phyloP scores from a whole-genome alignment of 768 basidiomycete species.

The Galerina sulciceps region DNA sequence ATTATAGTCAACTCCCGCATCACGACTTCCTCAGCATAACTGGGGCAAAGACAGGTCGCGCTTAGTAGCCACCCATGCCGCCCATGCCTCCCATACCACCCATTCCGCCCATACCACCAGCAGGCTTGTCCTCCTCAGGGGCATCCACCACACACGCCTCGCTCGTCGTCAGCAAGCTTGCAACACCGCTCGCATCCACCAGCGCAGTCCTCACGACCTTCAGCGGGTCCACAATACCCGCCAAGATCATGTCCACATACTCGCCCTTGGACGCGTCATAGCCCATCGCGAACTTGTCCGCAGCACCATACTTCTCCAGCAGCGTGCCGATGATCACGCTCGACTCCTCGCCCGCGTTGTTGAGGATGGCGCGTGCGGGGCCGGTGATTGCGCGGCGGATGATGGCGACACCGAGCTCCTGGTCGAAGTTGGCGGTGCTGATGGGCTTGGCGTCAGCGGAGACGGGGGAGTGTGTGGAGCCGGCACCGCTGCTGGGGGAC shows the following conservation, averaged over 20 bases:
- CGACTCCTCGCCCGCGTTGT: conserved; percentile 94
- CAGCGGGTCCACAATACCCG: conserved; percentile 93
- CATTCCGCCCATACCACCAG: conserved; percentile 48
- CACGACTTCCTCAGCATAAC: too few relatives aligned
- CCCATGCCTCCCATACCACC: conserved; percentile 44
- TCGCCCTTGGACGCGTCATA: conserved; percentile 79
- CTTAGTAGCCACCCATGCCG: conserved; percentile 33
- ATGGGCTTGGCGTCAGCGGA: conserved; percentile 69
- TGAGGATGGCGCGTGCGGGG: conserved; percentile 87
- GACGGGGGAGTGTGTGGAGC: conserved; percentile 52
- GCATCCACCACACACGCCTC: conserved; percentile 93
- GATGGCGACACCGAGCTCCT: conserved; percentile 93
- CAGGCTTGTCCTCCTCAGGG: conserved; percentile 73
- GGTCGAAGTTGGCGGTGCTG: conserved; percentile 91
- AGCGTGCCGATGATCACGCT: conserved; percentile 92
- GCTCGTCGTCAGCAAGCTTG: conserved; percentile 89
- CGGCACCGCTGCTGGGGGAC: conserved; percentile 47
- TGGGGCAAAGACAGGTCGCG: not conserved
- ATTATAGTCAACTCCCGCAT: too few relatives aligned
- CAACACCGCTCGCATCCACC: conserved; percentile 93
- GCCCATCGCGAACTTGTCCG: conserved; percentile 69
- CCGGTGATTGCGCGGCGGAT: conserved; percentile 84
- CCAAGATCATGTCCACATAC: conserved; percentile 93
- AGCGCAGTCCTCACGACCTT: conserved; percentile 96
- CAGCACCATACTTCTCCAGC: conserved; percentile 63